These are phyloP conservation scores for Skeletonema tropicum DNA, from an alignment of 108 stramenopile species.

Conservation along the genomic window DNA sequence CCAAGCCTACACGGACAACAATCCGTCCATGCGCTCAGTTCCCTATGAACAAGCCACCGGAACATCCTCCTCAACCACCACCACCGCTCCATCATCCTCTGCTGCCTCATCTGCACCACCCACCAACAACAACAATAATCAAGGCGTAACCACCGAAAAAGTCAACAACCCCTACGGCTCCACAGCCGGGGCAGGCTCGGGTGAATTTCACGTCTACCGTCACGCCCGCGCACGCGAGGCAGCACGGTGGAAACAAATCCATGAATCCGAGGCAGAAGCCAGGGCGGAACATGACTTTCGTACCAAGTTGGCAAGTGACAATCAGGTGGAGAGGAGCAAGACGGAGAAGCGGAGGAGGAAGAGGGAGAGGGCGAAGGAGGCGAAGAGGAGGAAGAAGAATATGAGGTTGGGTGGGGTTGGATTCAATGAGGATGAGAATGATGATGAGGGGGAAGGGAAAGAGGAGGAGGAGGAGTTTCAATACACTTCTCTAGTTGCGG, in stretches of 20 bases:
- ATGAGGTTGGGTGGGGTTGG: slow-evolving; percentile 64
- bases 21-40: slow-evolving; percentile 69
- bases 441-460: slow-evolving; percentile 3
- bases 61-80: neutral
- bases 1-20: slow-evolving; percentile 87
- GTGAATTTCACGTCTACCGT: slow-evolving; percentile 93
- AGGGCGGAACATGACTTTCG: slow-evolving; percentile 57
- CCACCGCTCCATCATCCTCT: neutral
- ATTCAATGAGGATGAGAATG: neutral
- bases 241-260: slow-evolving; percentile 71
- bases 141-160: slow-evolving; percentile 71
- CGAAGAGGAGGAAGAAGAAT: slow-evolving; percentile 79
- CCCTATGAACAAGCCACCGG: slow-evolving; percentile 82
- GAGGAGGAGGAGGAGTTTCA: slow-evolving; percentile 48
- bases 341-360: slow-evolving; percentile 78
- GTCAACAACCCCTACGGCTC: slow-evolving; percentile 92
- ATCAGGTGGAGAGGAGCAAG: slow-evolving; percentile 49
- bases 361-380: slow-evolving; percentile 85
- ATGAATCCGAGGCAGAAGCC: slow-evolving; percentile 54
- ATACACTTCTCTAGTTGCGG: slow-evolving; percentile 39
- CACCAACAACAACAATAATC: slow-evolving; percentile 19
- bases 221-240: slow-evolving; percentile 86
- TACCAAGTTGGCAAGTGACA: slow-evolving; percentile 21
- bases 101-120: slow-evolving; percentile 11
- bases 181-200: slow-evolving; percentile 85